phyloP scores from a whole-genome alignment of 2,329 filamentous ascomycete species.

The Ophiognomonia clavigignenti-juglandacearum region DNA sequence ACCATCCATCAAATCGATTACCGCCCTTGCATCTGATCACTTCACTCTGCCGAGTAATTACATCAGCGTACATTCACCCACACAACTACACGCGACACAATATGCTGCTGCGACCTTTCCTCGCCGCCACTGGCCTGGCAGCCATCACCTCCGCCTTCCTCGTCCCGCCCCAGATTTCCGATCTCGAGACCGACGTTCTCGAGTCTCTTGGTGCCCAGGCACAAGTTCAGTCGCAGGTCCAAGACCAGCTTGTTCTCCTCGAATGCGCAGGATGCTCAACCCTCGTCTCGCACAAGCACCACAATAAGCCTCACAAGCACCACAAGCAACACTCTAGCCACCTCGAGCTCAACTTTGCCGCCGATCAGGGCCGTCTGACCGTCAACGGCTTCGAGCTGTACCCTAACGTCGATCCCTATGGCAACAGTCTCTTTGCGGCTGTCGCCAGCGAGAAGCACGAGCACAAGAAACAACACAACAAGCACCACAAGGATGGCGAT shows the following conservation, averaged over 20 bases:
- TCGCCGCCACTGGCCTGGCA: slow-evolving; percentile 36
- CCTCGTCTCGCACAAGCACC: slow-evolving; percentile 24
- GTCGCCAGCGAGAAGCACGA: slow-evolving; percentile 35
- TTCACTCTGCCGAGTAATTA: no score
- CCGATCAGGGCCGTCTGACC: slow-evolving; percentile 46
- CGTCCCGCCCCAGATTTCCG: slow-evolving; percentile 45
- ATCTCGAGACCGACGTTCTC: slow-evolving; percentile 37
- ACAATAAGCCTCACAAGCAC: slow-evolving; percentile 21
- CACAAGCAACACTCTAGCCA: slow-evolving; percentile 29
- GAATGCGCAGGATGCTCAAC: slow-evolving; percentile 51
- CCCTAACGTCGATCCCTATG: slow-evolving; percentile 43
- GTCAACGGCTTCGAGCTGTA: slow-evolving; percentile 60
- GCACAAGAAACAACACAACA: slow-evolving; percentile 22
- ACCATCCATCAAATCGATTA: no score
- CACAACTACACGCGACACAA: no score
- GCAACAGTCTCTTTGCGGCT: slow-evolving; percentile 37
- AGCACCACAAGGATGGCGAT: slow-evolving; percentile 23
- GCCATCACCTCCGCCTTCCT: slow-evolving; percentile 42
- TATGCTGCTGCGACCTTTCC: slow-evolving; percentile 38
- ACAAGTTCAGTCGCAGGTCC: background rate
- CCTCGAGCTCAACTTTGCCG: slow-evolving; percentile 49
- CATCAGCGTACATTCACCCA: no score
- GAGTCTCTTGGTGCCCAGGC: slow-evolving; percentile 24
- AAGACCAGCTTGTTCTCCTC: slow-evolving; percentile 40
- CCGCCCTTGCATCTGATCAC: no score